phyloP scores from a whole-genome alignment of 2,329 filamentous ascomycete species.

The Fusarium praegraminearum region DNA sequence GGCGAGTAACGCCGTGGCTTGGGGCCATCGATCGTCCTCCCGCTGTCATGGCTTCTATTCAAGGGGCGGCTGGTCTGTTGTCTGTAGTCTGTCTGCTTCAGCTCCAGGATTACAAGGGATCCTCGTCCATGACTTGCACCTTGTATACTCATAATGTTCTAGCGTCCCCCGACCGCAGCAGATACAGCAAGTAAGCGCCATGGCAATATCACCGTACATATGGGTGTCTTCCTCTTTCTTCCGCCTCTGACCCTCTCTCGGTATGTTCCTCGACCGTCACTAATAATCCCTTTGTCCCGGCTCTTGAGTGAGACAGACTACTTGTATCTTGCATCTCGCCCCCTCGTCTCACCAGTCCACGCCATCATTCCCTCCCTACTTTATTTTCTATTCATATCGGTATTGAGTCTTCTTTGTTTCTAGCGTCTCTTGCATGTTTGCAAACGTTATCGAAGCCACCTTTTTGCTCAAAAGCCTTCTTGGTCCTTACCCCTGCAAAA shows the following conservation, averaged over 20 bases:
- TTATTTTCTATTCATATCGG: neutral
- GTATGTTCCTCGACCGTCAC: conserved; percentile 7
- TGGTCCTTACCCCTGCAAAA: neutral
- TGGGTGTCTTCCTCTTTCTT: neutral
- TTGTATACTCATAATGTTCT: conserved; percentile 22
- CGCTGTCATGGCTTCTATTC: conserved; percentile 15
- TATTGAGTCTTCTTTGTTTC: conserved; percentile 1
- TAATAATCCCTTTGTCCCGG: conserved; percentile 29
- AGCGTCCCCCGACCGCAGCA: conserved; percentile 2
- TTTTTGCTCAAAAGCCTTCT: neutral
- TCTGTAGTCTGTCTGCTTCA: neutral
- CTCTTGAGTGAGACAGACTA: conserved; percentile 25
- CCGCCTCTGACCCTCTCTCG: conserved; percentile 23
- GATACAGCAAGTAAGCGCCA: conserved; percentile 9
- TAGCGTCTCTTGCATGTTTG: neutral
- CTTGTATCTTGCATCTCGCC: conserved; percentile 37
- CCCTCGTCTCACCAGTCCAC: neutral
- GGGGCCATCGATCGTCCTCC: conserved; percentile 19
- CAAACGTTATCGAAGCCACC: conserved; percentile 5
- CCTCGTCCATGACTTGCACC: conserved; percentile 34
- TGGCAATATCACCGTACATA: conserved; percentile 19
- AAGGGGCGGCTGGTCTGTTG: neutral
- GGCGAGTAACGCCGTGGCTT: conserved; percentile 22
- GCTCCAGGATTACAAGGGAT: conserved; percentile 29
- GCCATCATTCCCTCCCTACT: conserved; percentile 32